Evolutionary conservation across 805 yeast species (phyloP).

Genomic region (Saturnispora saitoi): DNA sequence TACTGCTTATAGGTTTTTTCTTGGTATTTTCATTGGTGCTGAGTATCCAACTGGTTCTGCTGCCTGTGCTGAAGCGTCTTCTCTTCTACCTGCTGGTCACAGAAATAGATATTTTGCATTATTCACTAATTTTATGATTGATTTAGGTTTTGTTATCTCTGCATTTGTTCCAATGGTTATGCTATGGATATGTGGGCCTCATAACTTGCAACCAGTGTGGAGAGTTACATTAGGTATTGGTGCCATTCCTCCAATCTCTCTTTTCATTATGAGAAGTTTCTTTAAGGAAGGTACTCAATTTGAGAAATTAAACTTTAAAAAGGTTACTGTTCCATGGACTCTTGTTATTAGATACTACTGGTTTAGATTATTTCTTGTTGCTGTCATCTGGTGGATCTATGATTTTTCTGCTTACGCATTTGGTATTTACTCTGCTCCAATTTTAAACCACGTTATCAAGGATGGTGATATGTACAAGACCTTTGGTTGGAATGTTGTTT

Average conservation of each 20-base stretch:
- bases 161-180: conserved; percentile 82
- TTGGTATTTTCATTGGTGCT: conserved; percentile 90
- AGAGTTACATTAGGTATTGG: conserved; percentile 86
- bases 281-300: conserved; percentile 69
- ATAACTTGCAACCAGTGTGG: conserved; percentile 80
- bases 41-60: conserved; percentile 93
- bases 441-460: conserved; percentile 50
- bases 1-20: conserved; percentile 74
- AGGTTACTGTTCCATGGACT: conserved; percentile 55
- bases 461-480: conserved; percentile 57
- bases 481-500: conserved; percentile 89
- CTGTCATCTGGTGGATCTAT: conserved; percentile 84
- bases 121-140: conserved; percentile 87
- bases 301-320: conserved; percentile 60
- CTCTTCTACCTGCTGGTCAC: conserved; percentile 65
- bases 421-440: conserved; percentile 72
- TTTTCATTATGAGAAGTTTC: conserved; percentile 69
- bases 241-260: conserved; percentile 74
- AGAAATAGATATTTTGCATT: conserved; percentile 84
- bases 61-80: conserved; percentile 87
- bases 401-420: conserved; percentile 85
- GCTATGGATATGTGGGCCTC: conserved; percentile 68
- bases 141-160: conserved; percentile 73
- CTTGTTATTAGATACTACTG: conserved; percentile 72
- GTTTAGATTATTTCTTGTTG: conserved; percentile 63